Evolutionary conservation across 2,329 filamentous ascomycete species (phyloP), one percentile per base, ranked within the genome.

Genomic region (Knufia petricola): DNA sequence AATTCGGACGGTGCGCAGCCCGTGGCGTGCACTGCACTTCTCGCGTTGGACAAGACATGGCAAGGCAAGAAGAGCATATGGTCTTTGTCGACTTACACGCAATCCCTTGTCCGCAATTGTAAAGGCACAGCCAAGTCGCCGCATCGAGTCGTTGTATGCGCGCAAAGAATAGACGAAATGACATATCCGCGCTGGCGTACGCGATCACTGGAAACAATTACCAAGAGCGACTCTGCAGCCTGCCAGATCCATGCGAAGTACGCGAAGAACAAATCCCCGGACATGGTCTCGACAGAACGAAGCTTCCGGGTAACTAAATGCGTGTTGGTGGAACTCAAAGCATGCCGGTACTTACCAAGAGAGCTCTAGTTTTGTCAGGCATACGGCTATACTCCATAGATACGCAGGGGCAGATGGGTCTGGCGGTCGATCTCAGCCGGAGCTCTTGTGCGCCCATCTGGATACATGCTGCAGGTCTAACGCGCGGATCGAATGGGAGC

Each of bases 371-470:
- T 9, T 17, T 19, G 17, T 23, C 19, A 9, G 10, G 17, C 8
- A 20, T 17, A 21, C 37, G 37, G 9, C 37, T 40, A 17, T n/a
- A 36, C 32, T 36, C 32, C 32, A 36, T 36, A n/a, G 10, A 36
- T 36, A n/a, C 6, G 15, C 9, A 23, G 41, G 40, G 30, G 24
- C 10, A 12, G 4, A 32, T 34, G 30, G 30, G 26, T 19, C 41
- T 34, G 41, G 26, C 15, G 41, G 41, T 44, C 41, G 41, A 44
- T 44, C 41, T 44, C 26, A 44, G 41, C 26, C 41, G 28, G 28
- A 7, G n/a, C n/a, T 21, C 19, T 19, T 10, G 30, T 28, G 23
- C 21, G 10, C 24, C 21, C 4, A 15, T 15, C 21, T 28, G 6
- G 15, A 36, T 36, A n/a, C 32, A 4, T n/a, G 4, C 15, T 8